Conservation (phyloP, 1,284 basidiomycete genomes). For the Rhodotorula glutinis region DNA sequence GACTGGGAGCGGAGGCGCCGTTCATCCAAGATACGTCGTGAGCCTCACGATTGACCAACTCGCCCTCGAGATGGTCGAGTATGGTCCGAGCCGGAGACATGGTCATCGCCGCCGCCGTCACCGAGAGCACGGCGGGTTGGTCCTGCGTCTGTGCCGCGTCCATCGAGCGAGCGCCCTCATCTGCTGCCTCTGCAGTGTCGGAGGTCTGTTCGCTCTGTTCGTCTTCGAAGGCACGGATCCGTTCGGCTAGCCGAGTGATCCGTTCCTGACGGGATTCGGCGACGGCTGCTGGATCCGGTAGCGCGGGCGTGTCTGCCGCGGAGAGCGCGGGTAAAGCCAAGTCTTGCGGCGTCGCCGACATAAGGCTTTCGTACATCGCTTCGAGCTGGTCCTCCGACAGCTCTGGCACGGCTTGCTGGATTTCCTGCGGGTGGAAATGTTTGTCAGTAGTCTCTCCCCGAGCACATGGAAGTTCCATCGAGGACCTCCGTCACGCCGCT, state of each 20-base stretch:
- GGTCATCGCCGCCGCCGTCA: too few relatives aligned
- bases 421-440: constrained; percentile 9
- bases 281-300: constrained; percentile 22
- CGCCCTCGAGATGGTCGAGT: constrained; percentile 10
- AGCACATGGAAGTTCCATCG: too few relatives aligned
- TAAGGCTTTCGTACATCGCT: constrained; percentile 27
- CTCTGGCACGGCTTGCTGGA: constrained; percentile 13
- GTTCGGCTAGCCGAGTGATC: constrained; percentile 21
- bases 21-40: too few relatives aligned
- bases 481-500: too few relatives aligned
- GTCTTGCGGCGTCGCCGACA: constrained; percentile 23
- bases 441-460: background rate
- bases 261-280: constrained; percentile 11
- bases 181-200: background rate
- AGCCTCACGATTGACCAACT: background rate
- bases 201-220: constrained; percentile 1
- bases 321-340: constrained; percentile 16
- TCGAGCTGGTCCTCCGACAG: constrained; percentile 30
- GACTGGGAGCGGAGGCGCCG: background rate
- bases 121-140: too few relatives aligned
- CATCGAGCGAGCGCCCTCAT: too few relatives aligned
- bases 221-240: constrained; percentile 17
- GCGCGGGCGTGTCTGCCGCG: constrained; percentile 6
- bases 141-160: too few relatives aligned
- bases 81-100: constrained; percentile 6